Base-by-base conservation (phyloP, 169 alveolate genomes). In the Eimeria sp. region DNA sequence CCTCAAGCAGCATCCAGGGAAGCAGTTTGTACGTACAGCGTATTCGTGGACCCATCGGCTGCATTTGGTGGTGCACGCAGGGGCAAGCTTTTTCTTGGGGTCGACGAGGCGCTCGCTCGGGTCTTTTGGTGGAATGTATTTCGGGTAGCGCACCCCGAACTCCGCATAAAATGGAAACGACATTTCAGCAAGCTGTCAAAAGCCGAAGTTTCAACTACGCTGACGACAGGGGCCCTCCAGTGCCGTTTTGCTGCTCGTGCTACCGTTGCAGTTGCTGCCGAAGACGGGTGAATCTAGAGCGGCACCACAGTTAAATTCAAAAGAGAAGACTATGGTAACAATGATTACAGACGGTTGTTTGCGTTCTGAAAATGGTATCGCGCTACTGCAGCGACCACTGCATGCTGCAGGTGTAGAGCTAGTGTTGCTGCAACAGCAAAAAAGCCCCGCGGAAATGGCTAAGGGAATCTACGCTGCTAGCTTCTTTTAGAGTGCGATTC, bases 81-180 rank as follows among this genome's bases (percentile, higher is more conserved):
- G 96, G 94, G 96, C 98, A 87, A 97, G 97, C 72, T 96, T 97
- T 86, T 95, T 94, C 92, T 96, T 86, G 54, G 98, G 98, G 82
- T 97, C 98, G 22, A 95, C 97, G 45, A 96, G 96, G 72, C 98
- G 95, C 78, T 96, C 98, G 95, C 78, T 97, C 5, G 96, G 97
- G 90, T 96, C 96, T 88, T 95, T 96, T 49, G 97, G 97, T 5
- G 96, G 95, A 43, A 95, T 92, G 86, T 96, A 97, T 58, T 96
- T 96, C 13, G 98, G 98, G 87, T 91, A 96, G 20, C 95, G 96
- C 43, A 96, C 97, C 95, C 96, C 97, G 83, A 95, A 95, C 88
- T 97, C 98, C 30, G 97, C 58, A 72, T 96, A 90, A 76, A 95
- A 97, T 40, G 98, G 98, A 63, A 89, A 96, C 83, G 98, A 95